Evolutionary conservation across 73 alveolate species (phyloP).

Genomic region (Paramecium caudatum): DNA sequence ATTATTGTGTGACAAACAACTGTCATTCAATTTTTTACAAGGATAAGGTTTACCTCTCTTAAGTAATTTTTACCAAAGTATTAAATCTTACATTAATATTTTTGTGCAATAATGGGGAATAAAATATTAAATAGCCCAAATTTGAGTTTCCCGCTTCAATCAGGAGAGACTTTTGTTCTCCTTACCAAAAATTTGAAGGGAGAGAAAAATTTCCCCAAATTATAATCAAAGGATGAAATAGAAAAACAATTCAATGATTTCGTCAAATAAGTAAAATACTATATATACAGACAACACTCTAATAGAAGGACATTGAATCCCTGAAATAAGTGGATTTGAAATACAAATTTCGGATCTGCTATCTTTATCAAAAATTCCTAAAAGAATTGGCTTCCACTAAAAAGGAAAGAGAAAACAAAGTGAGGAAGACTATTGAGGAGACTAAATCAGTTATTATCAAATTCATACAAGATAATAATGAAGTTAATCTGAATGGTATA

Average conservation of each 20-base stretch:
- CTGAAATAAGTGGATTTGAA: neutral
- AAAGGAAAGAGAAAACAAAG: neutral
- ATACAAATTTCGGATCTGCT: constrained; percentile 15
- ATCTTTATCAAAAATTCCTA: neutral
- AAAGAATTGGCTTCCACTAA: neutral
- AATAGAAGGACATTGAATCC: neutral
- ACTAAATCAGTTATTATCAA: neutral
- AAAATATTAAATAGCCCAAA: too few relatives aligned
- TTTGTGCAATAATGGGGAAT: too few relatives aligned
- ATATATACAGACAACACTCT: neutral
- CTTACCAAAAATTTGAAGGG: constrained; percentile 1
- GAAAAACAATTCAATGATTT: neutral
- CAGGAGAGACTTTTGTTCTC: too few relatives aligned
- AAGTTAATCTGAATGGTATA: neutral
- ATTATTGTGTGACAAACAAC: too few relatives aligned
- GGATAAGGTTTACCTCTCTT: too few relatives aligned
- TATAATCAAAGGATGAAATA: neutral
- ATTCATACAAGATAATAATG: neutral
- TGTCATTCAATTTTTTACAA: too few relatives aligned
- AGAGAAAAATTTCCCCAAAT: neutral
- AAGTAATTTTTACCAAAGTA: too few relatives aligned
- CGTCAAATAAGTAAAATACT: neutral
- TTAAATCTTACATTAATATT: too few relatives aligned
- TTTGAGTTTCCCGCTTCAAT: too few relatives aligned
- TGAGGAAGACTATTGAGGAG: neutral